A percentile compares a stretch with the other conserved stretches of the same genome.
These are phyloP conservation scores for Sordariomycetes sp. DNA, from an alignment of 2,329 filamentous ascomycete species.

Conservation along the genomic window DNA sequence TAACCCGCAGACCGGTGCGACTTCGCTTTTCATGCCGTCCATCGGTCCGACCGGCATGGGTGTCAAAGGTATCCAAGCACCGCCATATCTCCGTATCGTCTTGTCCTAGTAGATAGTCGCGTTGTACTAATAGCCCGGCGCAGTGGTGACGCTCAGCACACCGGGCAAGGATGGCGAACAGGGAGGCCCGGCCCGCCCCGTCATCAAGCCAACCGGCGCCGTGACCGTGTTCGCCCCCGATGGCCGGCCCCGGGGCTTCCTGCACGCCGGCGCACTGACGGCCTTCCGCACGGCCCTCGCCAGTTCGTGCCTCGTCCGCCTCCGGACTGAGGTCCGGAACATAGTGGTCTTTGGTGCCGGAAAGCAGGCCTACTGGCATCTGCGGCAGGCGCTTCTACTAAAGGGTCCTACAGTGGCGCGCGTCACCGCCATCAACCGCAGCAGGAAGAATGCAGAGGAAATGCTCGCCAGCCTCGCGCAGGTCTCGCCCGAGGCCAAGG, in stretches of 20 bases:
- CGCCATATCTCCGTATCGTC: not conserved
- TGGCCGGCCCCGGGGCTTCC: constrained; percentile 53
- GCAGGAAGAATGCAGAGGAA: constrained; percentile 33
- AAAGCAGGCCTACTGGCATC: constrained; percentile 89
- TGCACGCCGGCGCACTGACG: constrained; percentile 66
- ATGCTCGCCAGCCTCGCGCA: constrained; percentile 23
- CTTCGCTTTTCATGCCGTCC: constrained; percentile 67
- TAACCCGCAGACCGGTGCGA: constrained; percentile 36
- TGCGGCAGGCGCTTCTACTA: constrained; percentile 70
- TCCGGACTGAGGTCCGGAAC: constrained; percentile 60
- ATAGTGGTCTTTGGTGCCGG: constrained; percentile 81
- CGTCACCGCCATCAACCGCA: constrained; percentile 74
- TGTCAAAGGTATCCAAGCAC: constrained; percentile 45
- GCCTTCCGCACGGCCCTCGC: constrained; percentile 72
- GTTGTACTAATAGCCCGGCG: not conserved
- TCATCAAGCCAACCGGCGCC: constrained; percentile 48
- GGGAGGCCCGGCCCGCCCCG: constrained; percentile 14
- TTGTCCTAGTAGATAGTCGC: not conserved
- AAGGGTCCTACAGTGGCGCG: constrained; percentile 61
- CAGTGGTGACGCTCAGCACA: constrained; percentile 53
- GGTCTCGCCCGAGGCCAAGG: constrained; percentile 34
- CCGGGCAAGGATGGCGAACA: constrained; percentile 17
- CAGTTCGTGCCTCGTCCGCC: constrained; percentile 53
- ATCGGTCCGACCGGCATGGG: constrained; percentile 52
- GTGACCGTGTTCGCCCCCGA: constrained; percentile 56